Base-by-base conservation (phyloP, 1,139 yeast species). In the Taphrina wiesneri region DNA sequence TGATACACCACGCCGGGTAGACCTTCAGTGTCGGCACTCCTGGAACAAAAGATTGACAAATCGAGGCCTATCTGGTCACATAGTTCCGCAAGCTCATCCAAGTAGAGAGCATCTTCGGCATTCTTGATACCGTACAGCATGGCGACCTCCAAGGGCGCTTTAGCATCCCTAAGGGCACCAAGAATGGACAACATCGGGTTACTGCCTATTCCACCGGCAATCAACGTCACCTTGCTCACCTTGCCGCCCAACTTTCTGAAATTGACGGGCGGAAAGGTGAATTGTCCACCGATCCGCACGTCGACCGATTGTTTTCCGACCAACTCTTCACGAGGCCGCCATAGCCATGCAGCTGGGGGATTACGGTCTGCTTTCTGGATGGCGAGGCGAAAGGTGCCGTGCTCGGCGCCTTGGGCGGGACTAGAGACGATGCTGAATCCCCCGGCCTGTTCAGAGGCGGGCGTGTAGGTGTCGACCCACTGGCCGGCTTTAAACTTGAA, bases 381-480 rank as follows among this genome's bases (percentile, higher is more conserved):
- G 51, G 64, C 64, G 51, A 60, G 57, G 4, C 52, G 39, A 26
- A 60, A 60, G 26, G 51, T 51, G 17, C 64, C 64, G 17, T 60
- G 45, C 6, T 60, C 17, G 13, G 26, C 25, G 41, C 64, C 64
- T 36, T 39, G 41, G 25, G 64, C 64, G 30, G 64, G 64, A 6
- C 56, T 23, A 19, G 64, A 60, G 43, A 60, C 64, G 56, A 60
- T 60, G 32, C 57, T 60, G 52, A 60, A 60, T 6, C 64, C 64
- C 25, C 64, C 64, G 3, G 64, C 57, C 11, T 39, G 56, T 28
- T 60, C 64, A 17, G 57, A 36, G 9, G 57, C 64, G 21, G 64
- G 64, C 23, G 64, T 60, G 36, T 32, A 60, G 23, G 64, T 60
- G 39, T 60, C 64, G 17, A 60, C 64, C 64, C 64, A 60, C 30